phyloP scores from a whole-genome alignment of 1,284 basidiomycete genomes.

The Trametes polyzona region DNA sequence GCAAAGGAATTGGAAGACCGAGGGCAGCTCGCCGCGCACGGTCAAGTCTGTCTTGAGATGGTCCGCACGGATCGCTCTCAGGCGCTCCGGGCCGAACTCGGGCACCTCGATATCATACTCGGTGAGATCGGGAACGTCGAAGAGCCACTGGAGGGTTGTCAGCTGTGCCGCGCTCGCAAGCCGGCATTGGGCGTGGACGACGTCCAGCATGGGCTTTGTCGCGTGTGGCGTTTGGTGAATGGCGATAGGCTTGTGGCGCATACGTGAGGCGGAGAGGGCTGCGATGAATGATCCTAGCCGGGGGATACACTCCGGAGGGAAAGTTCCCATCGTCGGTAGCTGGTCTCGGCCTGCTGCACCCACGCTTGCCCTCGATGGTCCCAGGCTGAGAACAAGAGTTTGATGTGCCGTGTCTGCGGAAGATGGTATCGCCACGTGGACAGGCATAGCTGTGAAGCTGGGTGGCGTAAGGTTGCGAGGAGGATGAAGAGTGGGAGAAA shows the following conservation, averaged over 20 bases:
- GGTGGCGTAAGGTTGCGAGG: not conserved
- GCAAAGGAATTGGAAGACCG: constrained; percentile 10
- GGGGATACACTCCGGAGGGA: constrained; percentile 9
- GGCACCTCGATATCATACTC: constrained; percentile 14
- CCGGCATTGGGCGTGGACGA: constrained; percentile 13
- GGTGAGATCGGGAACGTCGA: constrained; percentile 1
- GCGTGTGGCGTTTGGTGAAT: not conserved
- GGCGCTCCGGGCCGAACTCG: not conserved
- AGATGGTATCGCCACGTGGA: not conserved
- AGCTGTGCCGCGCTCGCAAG: not conserved
- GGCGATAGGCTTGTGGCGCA: constrained; percentile 12
- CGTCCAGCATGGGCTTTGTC: not conserved
- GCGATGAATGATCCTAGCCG: constrained; percentile 8
- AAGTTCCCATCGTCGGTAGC: constrained; percentile 6
- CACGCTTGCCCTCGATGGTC: constrained; percentile 1
- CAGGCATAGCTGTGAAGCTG: not conserved
- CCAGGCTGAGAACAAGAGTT: constrained; percentile 14
- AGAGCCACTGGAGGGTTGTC: constrained; percentile 3
- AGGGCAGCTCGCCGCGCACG: constrained; percentile 19
- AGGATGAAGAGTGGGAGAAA: not conserved
- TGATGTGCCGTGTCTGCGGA: not conserved
- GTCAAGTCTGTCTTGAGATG: not conserved
- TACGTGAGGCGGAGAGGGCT: not conserved
- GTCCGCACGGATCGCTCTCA: not conserved
- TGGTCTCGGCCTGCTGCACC: not conserved